Percentiles rank a stretch among this genome's conserved stretches.
Conservation (phyloP, 2,329 filamentous ascomycete genomes). For the Neofusicoccum ribis region DNA sequence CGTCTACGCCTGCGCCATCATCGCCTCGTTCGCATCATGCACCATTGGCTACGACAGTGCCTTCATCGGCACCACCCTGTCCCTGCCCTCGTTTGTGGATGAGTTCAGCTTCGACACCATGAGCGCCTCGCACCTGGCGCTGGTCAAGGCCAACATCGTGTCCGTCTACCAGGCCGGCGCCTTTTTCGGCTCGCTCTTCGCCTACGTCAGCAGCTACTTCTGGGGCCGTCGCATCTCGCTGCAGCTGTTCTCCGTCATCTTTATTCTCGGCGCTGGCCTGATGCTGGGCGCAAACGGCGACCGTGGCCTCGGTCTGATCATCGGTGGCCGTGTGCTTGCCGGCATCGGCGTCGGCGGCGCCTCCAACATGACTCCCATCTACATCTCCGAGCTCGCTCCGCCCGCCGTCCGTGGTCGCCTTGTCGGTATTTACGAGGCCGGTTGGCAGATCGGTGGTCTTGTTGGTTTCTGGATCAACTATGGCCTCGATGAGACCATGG, state of each 20-base stretch:
- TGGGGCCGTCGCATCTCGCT: slow-evolving; percentile 67
- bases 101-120: slow-evolving; percentile 67
- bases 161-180: slow-evolving; percentile 80
- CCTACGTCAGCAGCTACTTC: slow-evolving; percentile 66
- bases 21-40: slow-evolving; percentile 58
- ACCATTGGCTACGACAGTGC: slow-evolving; percentile 68
- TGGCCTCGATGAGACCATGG: slow-evolving; percentile 46
- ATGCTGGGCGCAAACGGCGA: slow-evolving; percentile 61
- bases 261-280: slow-evolving; percentile 69
- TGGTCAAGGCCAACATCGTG: slow-evolving; percentile 73
- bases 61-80: slow-evolving; percentile 76
- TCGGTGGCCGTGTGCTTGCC: slow-evolving; percentile 58
- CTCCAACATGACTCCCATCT: slow-evolving; percentile 61
- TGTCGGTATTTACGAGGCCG: slow-evolving; percentile 59
- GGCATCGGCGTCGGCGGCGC: slow-evolving; percentile 59
- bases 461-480: slow-evolving; percentile 52
- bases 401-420: slow-evolving; percentile 60
- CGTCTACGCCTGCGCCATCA: slow-evolving; percentile 55
- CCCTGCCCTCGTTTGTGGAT: slow-evolving; percentile 65
- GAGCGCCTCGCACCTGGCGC: slow-evolving; percentile 49
- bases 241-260: slow-evolving; percentile 61
- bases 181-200: slow-evolving; percentile 76
- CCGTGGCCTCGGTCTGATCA: slow-evolving; percentile 56
- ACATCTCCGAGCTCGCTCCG: slow-evolving; percentile 59
- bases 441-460: slow-evolving; percentile 55